Evolutionary conservation across 495 filamentous ascomycete species (phyloP), one percentile per base, ranked within the genome.

Genomic region (Penicillium dipodomyicola): DNA sequence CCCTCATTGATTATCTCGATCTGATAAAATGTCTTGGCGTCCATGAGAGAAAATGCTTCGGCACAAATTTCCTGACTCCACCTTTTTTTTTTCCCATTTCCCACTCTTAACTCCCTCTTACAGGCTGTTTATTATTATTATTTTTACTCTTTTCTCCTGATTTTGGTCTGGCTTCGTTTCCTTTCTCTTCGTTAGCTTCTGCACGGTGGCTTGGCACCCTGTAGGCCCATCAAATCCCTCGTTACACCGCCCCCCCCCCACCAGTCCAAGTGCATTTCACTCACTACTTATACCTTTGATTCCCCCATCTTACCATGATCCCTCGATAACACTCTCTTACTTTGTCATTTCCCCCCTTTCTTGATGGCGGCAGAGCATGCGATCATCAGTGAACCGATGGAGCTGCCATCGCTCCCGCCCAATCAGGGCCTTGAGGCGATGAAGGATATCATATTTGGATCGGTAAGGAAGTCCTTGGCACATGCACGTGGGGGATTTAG

Each of bases 401-500:
- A 74, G 57, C 69, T 75, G 42, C 73, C 72, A 56, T 58, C 70
- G 46, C 69, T 78, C 20, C 70, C 74, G 32, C 70, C 81, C 48
- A 79, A 80, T 51, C 82, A 85, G 44, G 77, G 79, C 23, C 69
- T 86, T 54, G 87, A 90, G 62, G 86, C 87, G 46, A 62, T 89
- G 49, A 90, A 96, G 71, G 91, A 96, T 65, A 82, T 96, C 49
- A 61, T 83, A 44, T 96, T 89, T 70, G 91, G 91, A 67, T 96
- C 91, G 52, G 90, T 93, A 73, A 76, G 87, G 78, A 25, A 20
- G 8, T 53, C 30, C 44, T 53, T 43, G 45, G 52, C 45, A 32
- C 19, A 29, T 42, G 54, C 30, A 53, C 52, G 33, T 23, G 19
- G 14, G 32, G 39, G 49, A 48, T 54, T 32, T 51, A 67, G 40